These are phyloP conservation scores for Massariosphaeria phaeospora DNA, from an alignment of 495 filamentous ascomycete species.

Conservation along the genomic window DNA sequence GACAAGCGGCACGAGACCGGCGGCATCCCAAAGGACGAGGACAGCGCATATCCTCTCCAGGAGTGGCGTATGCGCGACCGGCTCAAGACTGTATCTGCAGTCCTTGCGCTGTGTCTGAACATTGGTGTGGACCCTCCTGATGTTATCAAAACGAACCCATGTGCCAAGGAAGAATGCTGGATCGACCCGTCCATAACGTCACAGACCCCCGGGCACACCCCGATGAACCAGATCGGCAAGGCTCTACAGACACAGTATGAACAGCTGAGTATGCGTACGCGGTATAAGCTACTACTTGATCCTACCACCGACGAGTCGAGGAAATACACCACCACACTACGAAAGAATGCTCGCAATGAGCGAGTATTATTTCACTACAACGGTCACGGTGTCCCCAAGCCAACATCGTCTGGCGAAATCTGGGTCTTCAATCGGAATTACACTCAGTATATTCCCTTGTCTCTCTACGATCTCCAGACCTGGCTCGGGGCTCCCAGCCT, in stretches of 20 bases:
- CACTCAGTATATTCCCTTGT: slow-evolving; percentile 97
- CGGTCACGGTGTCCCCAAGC: slow-evolving; percentile 95
- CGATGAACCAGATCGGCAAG: slow-evolving; percentile 92
- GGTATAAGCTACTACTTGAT: slow-evolving; percentile 94
- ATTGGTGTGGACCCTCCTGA: slow-evolving; percentile 97
- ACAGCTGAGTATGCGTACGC: slow-evolving; percentile 83
- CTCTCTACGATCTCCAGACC: slow-evolving; percentile 87
- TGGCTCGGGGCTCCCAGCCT: slow-evolving; percentile 95
- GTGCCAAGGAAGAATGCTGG: slow-evolving; percentile 94
- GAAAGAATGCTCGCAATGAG: slow-evolving; percentile 91
- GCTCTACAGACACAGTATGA: slow-evolving; percentile 93
- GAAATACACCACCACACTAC: slow-evolving; percentile 83
- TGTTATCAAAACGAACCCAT: slow-evolving; percentile 87
- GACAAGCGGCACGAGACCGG: slow-evolving; percentile 97
- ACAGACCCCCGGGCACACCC: slow-evolving; percentile 62
- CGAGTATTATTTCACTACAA: slow-evolving; percentile 96
- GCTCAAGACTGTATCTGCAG: slow-evolving; percentile 92
- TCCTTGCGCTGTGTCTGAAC: slow-evolving; percentile 89
- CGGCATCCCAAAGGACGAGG: slow-evolving; percentile 71
- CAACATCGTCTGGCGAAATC: slow-evolving; percentile 91
- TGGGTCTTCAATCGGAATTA: slow-evolving; percentile 99
- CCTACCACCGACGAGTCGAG: slow-evolving; percentile 95
- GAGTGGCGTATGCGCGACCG: slow-evolving; percentile 98
- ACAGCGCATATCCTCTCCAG: slow-evolving; percentile 59
- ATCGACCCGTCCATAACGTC: slow-evolving; percentile 77